Percentiles rank a stretch among this genome's conserved stretches.
Evolutionary conservation across 371 early-diverging fungal species (phyloP).

Genomic region (Choanephora cucurbitarum): DNA sequence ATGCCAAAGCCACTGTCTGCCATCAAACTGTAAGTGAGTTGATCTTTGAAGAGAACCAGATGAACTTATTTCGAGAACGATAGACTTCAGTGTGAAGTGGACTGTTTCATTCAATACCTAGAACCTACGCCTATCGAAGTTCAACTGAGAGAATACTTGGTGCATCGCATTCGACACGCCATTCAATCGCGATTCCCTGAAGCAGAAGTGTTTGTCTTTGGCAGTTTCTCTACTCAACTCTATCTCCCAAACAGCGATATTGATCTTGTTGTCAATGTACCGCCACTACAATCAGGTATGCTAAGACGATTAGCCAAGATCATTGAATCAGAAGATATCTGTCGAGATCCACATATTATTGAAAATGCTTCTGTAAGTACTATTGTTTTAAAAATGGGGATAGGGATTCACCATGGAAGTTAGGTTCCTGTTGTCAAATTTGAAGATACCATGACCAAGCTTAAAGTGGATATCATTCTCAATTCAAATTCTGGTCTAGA

Average conservation of each 20-base stretch:
- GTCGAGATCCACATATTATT: constrained; percentile 47
- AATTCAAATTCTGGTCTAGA: constrained; percentile 16
- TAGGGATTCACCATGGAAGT: too few relatives aligned
- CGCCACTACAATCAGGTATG: constrained; percentile 5
- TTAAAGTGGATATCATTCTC: constrained; percentile 20
- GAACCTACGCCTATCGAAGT: constrained; percentile 81
- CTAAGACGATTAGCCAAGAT: constrained; percentile 17
- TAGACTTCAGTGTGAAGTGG: constrained; percentile 32
- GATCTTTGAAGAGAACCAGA: too few relatives aligned
- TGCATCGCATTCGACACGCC: constrained; percentile 59
- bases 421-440: constrained; percentile 96
- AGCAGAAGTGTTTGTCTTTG: constrained; percentile 72
- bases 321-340: constrained; percentile 24
- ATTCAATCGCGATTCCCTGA: constrained; percentile 43
- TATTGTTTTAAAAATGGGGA: not conserved
- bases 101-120: constrained; percentile 57
- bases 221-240: constrained; percentile 81
- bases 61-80: too few relatives aligned
- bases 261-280: constrained; percentile 70
- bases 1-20: constrained; percentile 7
- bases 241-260: constrained; percentile 84
- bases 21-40: constrained; percentile 15
- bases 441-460: constrained; percentile 63
- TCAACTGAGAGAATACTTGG: constrained; percentile 67
- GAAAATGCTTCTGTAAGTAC: constrained; percentile 48